phyloP scores from a whole-genome alignment of 2,329 filamentous ascomycete species.

The Penicillium psychrosexuale region DNA sequence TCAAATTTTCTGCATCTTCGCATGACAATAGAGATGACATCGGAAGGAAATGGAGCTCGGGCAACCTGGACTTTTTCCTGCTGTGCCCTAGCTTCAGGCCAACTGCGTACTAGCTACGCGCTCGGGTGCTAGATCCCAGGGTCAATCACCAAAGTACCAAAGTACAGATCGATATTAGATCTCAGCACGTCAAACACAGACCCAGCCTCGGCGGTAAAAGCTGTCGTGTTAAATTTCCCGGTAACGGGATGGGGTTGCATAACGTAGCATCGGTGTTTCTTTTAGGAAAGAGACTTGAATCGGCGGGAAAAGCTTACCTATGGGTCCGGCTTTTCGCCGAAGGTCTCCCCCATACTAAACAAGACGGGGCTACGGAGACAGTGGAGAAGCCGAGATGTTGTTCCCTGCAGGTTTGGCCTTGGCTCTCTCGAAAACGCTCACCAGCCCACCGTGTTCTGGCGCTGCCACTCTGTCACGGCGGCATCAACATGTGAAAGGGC shows the following conservation, averaged over 20 bases:
- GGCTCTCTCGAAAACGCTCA: slow-evolving; percentile 5
- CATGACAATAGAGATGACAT: slow-evolving; percentile 7
- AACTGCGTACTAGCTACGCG: background rate
- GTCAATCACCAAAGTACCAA: slow-evolving; percentile 4
- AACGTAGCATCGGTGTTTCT: slow-evolving; percentile 20
- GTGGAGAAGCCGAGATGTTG: background rate
- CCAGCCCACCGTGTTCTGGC: slow-evolving; percentile 13
- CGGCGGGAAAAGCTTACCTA: slow-evolving; percentile 14
- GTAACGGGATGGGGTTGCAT: slow-evolving; percentile 24
- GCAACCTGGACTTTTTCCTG: background rate
- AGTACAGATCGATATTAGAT: slow-evolving; percentile 20
- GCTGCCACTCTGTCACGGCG: slow-evolving; percentile 1
- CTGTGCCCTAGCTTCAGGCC: background rate
- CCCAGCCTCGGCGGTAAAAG: slow-evolving; percentile 2
- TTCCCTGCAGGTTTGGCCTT: background rate
- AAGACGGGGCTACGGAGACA: background rate
- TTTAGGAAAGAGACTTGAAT: slow-evolving; percentile 19
- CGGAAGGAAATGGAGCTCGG: slow-evolving; percentile 3
- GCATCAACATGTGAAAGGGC: slow-evolving; percentile 20
- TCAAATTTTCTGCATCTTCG: slow-evolving; percentile 2
- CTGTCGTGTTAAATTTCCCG: slow-evolving; percentile 17
- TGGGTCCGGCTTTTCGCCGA: background rate
- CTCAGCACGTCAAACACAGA: slow-evolving; percentile 5
- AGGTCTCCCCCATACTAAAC: background rate
- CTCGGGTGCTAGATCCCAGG: slow-evolving; percentile 4